Evolutionary conservation across 257 asterid genomes (phyloP), one percentile per base, ranked within the genome.

Genomic region (Fraxinus cuspidata): DNA sequence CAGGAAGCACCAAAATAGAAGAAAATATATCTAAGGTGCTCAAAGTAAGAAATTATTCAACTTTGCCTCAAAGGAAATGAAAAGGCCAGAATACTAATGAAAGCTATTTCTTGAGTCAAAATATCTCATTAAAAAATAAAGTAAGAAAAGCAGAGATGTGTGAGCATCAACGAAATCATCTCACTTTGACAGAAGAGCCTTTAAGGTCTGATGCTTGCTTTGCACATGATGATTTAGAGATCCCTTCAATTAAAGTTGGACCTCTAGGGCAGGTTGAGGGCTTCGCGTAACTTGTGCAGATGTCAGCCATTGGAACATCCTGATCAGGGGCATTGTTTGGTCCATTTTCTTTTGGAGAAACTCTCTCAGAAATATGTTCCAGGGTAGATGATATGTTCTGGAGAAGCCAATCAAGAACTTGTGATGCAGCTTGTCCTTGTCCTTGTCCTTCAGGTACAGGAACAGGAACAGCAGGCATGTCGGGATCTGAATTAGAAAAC

Each of bases 381-480:
- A 88, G 90, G 72, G 97, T 84, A 78, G 96, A 85, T 51, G 94
- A 88, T 75, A 94, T 90, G 78, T 78, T 91, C 75, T 94, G 92
- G 74, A 94, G 81, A 85, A 94, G 96, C 97, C 97, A 94, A 25
- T 92, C 97, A 27, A 91, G 94, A 82, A 94, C 92, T 88, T 92
- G 97, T 63, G 97, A 76, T n/a, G 90, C 97, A n/a, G n/a, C n/a
- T n/a, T n/a, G n/a, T n/a, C n/a, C n/a, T n/a, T n/a, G n/a, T n/a
- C n/a, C n/a, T n/a, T n/a, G n/a, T n/a, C n/a, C n/a, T n/a, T n/a
- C n/a, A n/a, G n/a, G n/a, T n/a, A n/a, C n/a, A 70, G 92, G 91
- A 77, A 92, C 92, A 75, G 98, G 97, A 79, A 83, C 96, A 80
- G 93, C 97, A 38, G 96, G 97, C 98, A 92, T 94, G 84, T 92